Percentiles rank a stretch among this genome's conserved stretches.
Conservation (phyloP, 2,329 filamentous ascomycete species). For the Hymenoscyphus scutula region DNA sequence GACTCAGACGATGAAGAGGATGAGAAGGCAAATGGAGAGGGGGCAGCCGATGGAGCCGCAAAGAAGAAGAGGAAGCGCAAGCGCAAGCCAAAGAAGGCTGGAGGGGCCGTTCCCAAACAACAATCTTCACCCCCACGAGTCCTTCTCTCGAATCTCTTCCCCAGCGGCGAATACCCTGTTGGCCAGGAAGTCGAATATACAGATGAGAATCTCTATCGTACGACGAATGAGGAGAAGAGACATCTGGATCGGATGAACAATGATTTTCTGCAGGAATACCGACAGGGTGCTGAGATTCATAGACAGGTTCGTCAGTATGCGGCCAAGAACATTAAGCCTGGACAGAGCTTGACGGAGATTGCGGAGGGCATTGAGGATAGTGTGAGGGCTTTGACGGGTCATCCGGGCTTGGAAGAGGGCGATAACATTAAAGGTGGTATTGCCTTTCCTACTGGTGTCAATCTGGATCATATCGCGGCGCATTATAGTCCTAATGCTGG, state of each 20-base stretch:
- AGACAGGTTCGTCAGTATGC: conserved; percentile 83
- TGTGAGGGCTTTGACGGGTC: conserved; percentile 73
- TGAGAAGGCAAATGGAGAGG: conserved; percentile 39
- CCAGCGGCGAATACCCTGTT: conserved; percentile 68
- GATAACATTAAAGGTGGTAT: conserved; percentile 77
- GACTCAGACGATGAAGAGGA: conserved; percentile 55
- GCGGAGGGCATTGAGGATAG: conserved; percentile 84
- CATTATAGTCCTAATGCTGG: conserved; percentile 87
- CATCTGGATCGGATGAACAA: conserved; percentile 77
- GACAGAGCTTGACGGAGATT: conserved; percentile 76
- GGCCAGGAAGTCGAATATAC: conserved; percentile 77
- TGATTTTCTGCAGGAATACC: conserved; percentile 77
- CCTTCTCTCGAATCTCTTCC: conserved; percentile 70
- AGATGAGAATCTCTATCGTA: conserved; percentile 75
- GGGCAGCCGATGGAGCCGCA: conserved; percentile 40
- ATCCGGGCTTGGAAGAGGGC: conserved; percentile 73
- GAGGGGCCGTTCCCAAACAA: conserved; percentile 58
- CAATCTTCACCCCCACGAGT: conserved; percentile 79
- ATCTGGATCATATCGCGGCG: conserved; percentile 80
- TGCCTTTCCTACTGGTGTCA: conserved; percentile 83
- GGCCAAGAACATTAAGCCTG: conserved; percentile 76
- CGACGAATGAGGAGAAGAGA: conserved; percentile 80
- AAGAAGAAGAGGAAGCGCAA: conserved; percentile 62
- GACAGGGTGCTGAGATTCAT: conserved; percentile 84
- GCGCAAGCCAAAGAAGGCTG: conserved; percentile 75